phyloP scores from a whole-genome alignment of 176 grass and related monocot genomes.

The Canna indica region DNA sequence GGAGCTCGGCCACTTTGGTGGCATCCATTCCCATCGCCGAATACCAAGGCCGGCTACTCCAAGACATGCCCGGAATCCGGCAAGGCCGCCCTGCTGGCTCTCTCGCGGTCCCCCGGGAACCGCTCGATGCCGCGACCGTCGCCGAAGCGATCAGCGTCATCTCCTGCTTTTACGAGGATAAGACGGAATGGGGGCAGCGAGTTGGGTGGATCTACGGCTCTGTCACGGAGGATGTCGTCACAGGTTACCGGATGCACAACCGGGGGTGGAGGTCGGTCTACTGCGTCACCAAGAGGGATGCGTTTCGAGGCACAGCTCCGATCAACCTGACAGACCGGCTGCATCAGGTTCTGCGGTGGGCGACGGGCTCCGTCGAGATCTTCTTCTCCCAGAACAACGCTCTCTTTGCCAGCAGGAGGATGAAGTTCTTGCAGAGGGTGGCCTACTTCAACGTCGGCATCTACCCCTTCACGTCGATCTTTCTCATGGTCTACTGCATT shows the following conservation, averaged over 20 bases:
- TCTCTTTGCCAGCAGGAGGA: slow-evolving; percentile 58
- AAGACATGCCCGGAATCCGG: slow-evolving; percentile 57
- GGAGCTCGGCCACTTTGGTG: slow-evolving; percentile 45
- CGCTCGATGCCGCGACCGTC: slow-evolving; percentile 69
- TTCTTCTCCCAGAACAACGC: slow-evolving; percentile 98
- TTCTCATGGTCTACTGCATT: slow-evolving; percentile 80
- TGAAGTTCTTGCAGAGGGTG: slow-evolving; percentile 79
- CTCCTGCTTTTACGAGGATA: slow-evolving; percentile 95
- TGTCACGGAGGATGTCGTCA: slow-evolving; percentile 90
- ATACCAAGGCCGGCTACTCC: slow-evolving; percentile 80
- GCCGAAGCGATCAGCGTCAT: slow-evolving; percentile 72
- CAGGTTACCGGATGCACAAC: slow-evolving; percentile 98
- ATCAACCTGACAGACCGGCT: slow-evolving; percentile 89
- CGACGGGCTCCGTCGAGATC: slow-evolving; percentile 94
- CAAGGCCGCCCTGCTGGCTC: slow-evolving; percentile 71
- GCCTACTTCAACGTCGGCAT: slow-evolving; percentile 90
- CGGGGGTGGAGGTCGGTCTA: slow-evolving; percentile 94
- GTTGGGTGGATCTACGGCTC: slow-evolving; percentile 96
- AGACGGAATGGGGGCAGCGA: slow-evolving; percentile 78
- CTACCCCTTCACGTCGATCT: slow-evolving; percentile 89
- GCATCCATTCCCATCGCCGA: slow-evolving; percentile 76
- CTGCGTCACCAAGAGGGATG: slow-evolving; percentile 68
- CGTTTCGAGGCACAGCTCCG: slow-evolving; percentile 77
- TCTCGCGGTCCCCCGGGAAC: slow-evolving; percentile 68
- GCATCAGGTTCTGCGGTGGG: slow-evolving; percentile 93